phyloP scores from a whole-genome alignment of 371 early-diverging fungal genomes.

The Mucor mucedo region DNA sequence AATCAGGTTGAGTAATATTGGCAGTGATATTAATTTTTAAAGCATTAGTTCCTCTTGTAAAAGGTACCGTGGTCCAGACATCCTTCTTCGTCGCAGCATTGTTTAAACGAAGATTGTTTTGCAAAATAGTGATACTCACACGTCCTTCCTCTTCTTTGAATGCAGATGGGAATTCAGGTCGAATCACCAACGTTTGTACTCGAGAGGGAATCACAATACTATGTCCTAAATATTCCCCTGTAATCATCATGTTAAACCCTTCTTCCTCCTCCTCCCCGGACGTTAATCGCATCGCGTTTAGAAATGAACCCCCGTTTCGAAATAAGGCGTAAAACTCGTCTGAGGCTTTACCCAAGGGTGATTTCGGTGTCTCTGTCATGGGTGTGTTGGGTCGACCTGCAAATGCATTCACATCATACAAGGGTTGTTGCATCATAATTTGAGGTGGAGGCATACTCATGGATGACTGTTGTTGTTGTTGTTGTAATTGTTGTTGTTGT shows the following conservation, averaged over 20 bases:
- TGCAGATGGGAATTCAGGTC: conserved; percentile 26
- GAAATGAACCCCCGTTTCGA: not conserved
- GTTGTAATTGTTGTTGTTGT: conserved; percentile 11
- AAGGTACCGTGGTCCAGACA: conserved; percentile 32
- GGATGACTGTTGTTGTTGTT: conserved; percentile 16
- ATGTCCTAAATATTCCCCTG: conserved; percentile 38
- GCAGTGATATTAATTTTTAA: conserved; percentile 45
- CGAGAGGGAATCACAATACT: conserved; percentile 34
- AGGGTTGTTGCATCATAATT: conserved; percentile 5
- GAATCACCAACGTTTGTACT: conserved; percentile 32
- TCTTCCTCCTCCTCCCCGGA: conserved; percentile 18
- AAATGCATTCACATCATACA: conserved; percentile 1
- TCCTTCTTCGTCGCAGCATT: conserved; percentile 1
- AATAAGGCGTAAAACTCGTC: conserved; percentile 24
- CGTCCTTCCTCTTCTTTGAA: conserved; percentile 31
- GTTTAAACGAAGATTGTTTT: conserved; percentile 41
- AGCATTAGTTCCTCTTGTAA: conserved; percentile 35
- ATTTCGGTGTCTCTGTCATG: not conserved
- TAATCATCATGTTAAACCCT: conserved; percentile 21
- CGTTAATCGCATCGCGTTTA: conserved; percentile 3
- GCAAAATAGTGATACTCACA: conserved; percentile 34
- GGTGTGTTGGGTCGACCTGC: not conserved
- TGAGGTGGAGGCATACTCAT: not conserved
- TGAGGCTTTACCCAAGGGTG: conserved; percentile 15
- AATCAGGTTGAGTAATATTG: conserved; percentile 36